Evolutionary conservation across 2,329 filamentous ascomycete species (phyloP).

Genomic region (Plectosphaerella plurivora): DNA sequence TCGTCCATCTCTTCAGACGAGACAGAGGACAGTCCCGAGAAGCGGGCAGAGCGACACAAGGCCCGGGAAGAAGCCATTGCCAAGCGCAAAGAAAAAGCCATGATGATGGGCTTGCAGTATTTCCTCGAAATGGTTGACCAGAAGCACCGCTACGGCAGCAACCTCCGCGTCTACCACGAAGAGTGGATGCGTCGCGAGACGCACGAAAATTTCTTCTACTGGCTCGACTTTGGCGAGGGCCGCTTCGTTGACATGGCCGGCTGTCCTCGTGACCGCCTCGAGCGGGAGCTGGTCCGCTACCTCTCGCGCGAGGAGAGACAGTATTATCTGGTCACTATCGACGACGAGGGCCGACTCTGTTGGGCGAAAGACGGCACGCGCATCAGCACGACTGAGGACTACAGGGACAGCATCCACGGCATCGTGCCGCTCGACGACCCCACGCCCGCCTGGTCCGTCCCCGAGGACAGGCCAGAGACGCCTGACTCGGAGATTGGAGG

Average conservation of each 20-base stretch:
- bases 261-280: conserved; percentile 70
- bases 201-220: conserved; percentile 88
- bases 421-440: conserved; percentile 60
- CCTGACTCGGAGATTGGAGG: conserved; percentile 10
- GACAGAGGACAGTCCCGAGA: conserved; percentile 26
- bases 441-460: conserved; percentile 45
- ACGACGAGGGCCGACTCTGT: conserved; percentile 68
- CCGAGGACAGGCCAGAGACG: conserved; percentile 20
- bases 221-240: conserved; percentile 81
- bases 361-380: conserved; percentile 80
- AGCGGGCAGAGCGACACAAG: conserved; percentile 31
- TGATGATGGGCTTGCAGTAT: conserved; percentile 81
- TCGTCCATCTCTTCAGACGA: conserved; percentile 21
- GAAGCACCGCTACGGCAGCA: conserved; percentile 84
- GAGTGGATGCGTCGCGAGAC: conserved; percentile 77
- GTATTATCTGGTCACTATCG: conserved; percentile 75
- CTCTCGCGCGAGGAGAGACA: conserved; percentile 76
- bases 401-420: conserved; percentile 74
- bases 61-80: conserved; percentile 45
- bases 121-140: conserved; percentile 81
- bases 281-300: conserved; percentile 78
- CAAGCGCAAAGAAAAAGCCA: conserved; percentile 61
- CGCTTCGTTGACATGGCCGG: conserved; percentile 62
- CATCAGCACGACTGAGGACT: conserved; percentile 72
- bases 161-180: conserved; percentile 75